Conservation (phyloP, 805 yeast species). For the Metschnikowia colocasiae region DNA sequence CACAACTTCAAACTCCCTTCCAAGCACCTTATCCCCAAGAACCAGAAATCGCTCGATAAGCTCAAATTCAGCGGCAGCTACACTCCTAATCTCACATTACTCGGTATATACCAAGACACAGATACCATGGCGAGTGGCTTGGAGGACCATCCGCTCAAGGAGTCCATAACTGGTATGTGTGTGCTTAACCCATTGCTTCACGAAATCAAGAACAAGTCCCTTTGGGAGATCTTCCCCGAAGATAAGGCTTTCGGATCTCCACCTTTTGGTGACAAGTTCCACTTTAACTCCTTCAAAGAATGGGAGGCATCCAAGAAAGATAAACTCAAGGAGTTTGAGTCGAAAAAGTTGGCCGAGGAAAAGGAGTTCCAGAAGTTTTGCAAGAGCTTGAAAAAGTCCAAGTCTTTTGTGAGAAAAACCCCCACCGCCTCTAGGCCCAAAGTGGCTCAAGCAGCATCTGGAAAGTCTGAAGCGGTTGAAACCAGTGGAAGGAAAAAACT, state of each 20-base stretch:
- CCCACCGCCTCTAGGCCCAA: slow-evolving; percentile 2
- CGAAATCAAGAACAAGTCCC: slow-evolving; percentile 36
- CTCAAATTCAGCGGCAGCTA: slow-evolving; percentile 1
- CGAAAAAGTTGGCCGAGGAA: slow-evolving; percentile 18
- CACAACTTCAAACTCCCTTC: slow-evolving; percentile 10
- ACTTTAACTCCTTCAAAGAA: slow-evolving; percentile 28
- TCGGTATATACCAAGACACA: slow-evolving; percentile 9
- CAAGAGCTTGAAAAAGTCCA: slow-evolving; percentile 20
- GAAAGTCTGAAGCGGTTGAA: neutral
- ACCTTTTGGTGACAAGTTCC: slow-evolving; percentile 29
- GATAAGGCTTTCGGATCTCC: slow-evolving; percentile 32
- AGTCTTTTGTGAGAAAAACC: slow-evolving; percentile 24
- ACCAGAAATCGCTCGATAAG: slow-evolving; percentile 4
- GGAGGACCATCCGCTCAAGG: slow-evolving; percentile 38
- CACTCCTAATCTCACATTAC: slow-evolving; percentile 12
- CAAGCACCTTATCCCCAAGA: slow-evolving; percentile 7
- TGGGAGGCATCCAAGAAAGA: slow-evolving; percentile 33
- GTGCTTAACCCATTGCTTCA: slow-evolving; percentile 32
- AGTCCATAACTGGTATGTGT: slow-evolving; percentile 38
- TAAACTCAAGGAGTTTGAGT: slow-evolving; percentile 18
- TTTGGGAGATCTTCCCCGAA: slow-evolving; percentile 38
- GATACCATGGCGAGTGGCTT: slow-evolving; percentile 21
- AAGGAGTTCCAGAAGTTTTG: slow-evolving; percentile 23
- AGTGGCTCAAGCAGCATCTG: neutral
- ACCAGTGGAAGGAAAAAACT: slow-evolving; percentile 31